Evolutionary conservation across 208 protist species (phyloP).

Genomic region (Porcisia hertigi): DNA sequence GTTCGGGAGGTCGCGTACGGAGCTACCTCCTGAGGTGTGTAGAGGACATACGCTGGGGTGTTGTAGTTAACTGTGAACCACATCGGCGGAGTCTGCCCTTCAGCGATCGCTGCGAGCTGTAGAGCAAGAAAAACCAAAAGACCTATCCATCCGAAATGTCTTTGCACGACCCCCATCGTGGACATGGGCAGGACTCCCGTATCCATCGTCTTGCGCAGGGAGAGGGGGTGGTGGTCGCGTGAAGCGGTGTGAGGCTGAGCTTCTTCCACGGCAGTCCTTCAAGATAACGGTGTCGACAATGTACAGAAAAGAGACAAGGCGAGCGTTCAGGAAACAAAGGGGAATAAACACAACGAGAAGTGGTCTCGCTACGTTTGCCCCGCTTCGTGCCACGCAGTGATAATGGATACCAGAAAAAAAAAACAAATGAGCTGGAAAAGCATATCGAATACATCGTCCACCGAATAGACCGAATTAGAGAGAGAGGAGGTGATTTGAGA

Average conservation of each 20-base stretch:
- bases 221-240: too few relatives aligned
- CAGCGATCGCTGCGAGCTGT: not conserved
- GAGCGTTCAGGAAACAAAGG: too few relatives aligned
- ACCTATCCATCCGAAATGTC: not conserved
- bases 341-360: too few relatives aligned
- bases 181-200: not conserved
- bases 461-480: too few relatives aligned
- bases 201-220: not conserved
- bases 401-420: not conserved
- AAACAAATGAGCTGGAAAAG: not conserved
- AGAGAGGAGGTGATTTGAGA: too few relatives aligned
- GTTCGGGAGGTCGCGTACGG: not conserved
- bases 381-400: too few relatives aligned
- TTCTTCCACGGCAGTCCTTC: not conserved
- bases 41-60: constrained; percentile 14
- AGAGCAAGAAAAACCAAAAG: not conserved
- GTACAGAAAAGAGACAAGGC: too few relatives aligned
- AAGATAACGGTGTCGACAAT: too few relatives aligned
- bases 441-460: not conserved
- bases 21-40: constrained; percentile 3
- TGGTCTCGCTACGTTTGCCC: too few relatives aligned
- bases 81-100: not conserved
- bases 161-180: not conserved
- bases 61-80: constrained; percentile 13
- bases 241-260: not conserved